These are phyloP conservation scores for Trametes cingulata DNA, from an alignment of 768 basidiomycete species.

Conservation along the genomic window DNA sequence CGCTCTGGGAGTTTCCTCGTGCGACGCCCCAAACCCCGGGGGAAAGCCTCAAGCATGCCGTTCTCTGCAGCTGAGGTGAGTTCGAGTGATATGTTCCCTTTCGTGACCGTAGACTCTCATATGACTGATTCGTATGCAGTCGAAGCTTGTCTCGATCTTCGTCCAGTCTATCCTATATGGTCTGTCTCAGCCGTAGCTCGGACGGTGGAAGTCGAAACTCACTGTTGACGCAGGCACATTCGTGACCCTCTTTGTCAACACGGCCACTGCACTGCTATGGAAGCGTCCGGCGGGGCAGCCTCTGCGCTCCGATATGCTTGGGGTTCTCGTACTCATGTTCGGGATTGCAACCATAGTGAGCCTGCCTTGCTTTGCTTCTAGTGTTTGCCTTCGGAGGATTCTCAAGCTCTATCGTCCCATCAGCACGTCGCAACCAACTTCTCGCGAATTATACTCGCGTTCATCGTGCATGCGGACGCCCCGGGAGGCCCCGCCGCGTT, in stretches of 20 bases:
- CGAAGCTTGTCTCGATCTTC: slow-evolving; percentile 10
- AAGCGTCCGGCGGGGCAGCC: background rate
- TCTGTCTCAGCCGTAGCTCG: background rate
- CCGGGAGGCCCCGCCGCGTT: slow-evolving; percentile 30
- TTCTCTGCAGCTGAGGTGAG: slow-evolving; percentile 12
- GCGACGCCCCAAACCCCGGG: too few species aligned
- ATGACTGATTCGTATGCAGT: too few species aligned
- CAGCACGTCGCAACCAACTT: slow-evolving; percentile 42
- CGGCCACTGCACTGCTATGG: background rate
- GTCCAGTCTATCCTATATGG: slow-evolving; percentile 11
- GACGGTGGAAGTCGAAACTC: background rate
- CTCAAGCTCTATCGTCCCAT: background rate
- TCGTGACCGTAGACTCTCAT: too few species aligned
- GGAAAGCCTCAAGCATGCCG: background rate
- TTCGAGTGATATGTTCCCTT: too few species aligned
- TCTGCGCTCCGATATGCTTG: background rate
- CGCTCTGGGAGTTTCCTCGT: too few species aligned
- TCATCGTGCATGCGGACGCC: slow-evolving; percentile 31
- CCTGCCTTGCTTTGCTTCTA: slow-evolving; percentile 31
- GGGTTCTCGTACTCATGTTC: slow-evolving; percentile 28
- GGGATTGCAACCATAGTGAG: slow-evolving; percentile 34
- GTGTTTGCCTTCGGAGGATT: slow-evolving; percentile 19
- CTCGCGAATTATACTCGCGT: slow-evolving; percentile 38
- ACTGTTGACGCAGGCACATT: background rate
- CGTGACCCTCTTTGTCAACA: background rate